A percentile compares a stretch with the other conserved stretches of the same genome.
phyloP scores from a whole-genome alignment of 768 basidiomycete species.

The Coprinopsis cinerea region DNA sequence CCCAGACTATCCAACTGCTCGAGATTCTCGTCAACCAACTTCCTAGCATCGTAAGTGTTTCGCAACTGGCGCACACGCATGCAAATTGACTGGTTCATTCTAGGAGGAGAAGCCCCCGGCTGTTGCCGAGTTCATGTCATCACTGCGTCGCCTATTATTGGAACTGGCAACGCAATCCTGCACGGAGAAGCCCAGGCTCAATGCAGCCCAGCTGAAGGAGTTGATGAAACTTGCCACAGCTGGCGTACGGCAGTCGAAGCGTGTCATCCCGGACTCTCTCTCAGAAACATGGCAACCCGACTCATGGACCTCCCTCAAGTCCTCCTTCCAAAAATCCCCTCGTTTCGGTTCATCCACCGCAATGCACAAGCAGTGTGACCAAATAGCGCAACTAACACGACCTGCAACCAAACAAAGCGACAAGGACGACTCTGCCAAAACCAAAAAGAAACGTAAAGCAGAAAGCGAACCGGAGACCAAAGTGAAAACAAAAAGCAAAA shows the following conservation, averaged over 20 bases:
- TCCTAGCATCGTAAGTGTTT: constrained; percentile 38
- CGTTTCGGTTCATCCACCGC: constrained; percentile 59
- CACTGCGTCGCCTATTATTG: constrained; percentile 44
- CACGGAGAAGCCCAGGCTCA: constrained; percentile 39
- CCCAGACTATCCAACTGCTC: constrained; percentile 70
- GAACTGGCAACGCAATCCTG: constrained; percentile 44
- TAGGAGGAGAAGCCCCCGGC: constrained; percentile 29
- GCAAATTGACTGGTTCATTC: no score
- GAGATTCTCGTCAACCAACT: constrained; percentile 56
- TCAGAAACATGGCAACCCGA: constrained; percentile 52
- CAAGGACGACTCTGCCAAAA: not conserved
- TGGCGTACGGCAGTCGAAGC: constrained; percentile 62
- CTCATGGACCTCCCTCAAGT: constrained; percentile 47
- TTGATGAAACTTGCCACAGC: constrained; percentile 63
- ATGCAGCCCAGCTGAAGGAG: constrained; percentile 70
- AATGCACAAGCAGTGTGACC: constrained; percentile 58
- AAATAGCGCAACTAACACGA: constrained; percentile 36
- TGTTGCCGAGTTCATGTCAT: constrained; percentile 42
- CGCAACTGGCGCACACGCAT: no score
- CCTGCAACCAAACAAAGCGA: constrained; percentile 5
- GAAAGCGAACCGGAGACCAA: constrained; percentile 12
- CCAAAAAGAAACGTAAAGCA: constrained; percentile 13
- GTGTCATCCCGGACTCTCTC: constrained; percentile 28
- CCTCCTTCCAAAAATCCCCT: constrained; percentile 41
- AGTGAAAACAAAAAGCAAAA: constrained; percentile 16